Percentiles rank a stretch among this genome's conserved stretches.
Evolutionary conservation across 306 rosid genomes (phyloP).

Genomic region (Lathyrus tuberosus): DNA sequence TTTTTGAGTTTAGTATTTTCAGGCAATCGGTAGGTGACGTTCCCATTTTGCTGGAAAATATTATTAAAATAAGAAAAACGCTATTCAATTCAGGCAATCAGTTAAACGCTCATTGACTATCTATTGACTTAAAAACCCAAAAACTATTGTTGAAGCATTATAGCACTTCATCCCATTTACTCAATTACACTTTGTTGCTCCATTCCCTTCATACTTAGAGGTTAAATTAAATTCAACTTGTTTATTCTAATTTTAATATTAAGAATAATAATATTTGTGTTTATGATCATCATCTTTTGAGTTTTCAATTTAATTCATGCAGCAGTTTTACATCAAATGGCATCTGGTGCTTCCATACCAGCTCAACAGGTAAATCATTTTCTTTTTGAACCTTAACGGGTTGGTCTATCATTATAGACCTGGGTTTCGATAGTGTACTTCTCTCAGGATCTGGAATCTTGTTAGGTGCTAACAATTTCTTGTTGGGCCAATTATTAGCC

Average conservation of each 20-base stretch:
- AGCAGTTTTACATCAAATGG: constrained; percentile 50
- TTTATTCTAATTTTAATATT: not conserved
- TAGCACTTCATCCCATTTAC: not conserved
- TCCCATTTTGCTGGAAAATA: not conserved
- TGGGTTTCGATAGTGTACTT: no score
- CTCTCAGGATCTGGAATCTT: no score
- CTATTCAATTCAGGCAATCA: no score
- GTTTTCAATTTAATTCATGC: constrained; percentile 19
- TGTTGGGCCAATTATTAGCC: no score
- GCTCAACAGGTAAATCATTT: constrained; percentile 52
- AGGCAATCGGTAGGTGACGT: not conserved
- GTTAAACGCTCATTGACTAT: not conserved
- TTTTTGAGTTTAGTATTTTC: no score
- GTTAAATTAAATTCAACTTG: not conserved
- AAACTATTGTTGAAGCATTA: not conserved
- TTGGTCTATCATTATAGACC: no score
- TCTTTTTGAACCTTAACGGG: no score
- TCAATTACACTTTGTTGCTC: not conserved
- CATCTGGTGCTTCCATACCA: constrained; percentile 44
- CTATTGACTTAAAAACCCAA: not conserved
- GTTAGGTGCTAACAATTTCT: no score
- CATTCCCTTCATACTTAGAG: not conserved
- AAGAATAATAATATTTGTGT: not conserved
- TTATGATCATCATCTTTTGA: not conserved
- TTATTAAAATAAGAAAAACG: not conserved